Percentiles rank a stretch among this genome's conserved stretches.
These are phyloP conservation scores for Paecilomyces variotii DNA, from an alignment of 2,329 filamentous ascomycete genomes.

Conservation along the genomic window DNA sequence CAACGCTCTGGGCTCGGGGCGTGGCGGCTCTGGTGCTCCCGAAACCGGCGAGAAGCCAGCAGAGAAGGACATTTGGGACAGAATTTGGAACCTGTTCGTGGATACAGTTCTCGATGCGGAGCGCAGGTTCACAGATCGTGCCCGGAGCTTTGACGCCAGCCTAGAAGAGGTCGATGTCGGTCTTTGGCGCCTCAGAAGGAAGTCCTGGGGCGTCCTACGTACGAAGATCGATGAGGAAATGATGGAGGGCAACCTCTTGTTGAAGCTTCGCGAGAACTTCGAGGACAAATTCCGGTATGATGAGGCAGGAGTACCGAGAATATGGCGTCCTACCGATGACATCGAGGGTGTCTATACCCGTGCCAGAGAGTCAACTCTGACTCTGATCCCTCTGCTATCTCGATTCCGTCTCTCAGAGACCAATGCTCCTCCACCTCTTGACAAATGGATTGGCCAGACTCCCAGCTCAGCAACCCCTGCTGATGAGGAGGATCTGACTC, in stretches of 20 bases:
- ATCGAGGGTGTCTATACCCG: conserved; percentile 93
- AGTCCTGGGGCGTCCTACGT: conserved; percentile 86
- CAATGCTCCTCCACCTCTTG: conserved; percentile 69
- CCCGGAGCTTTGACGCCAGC: conserved; percentile 88
- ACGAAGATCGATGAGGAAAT: conserved; percentile 94
- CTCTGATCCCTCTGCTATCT: conserved; percentile 80
- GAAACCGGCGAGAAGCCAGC: conserved; percentile 65
- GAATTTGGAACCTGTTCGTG: conserved; percentile 82
- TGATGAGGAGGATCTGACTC: conserved; percentile 81
- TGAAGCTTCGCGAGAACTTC: conserved; percentile 96
- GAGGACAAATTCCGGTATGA: conserved; percentile 99
- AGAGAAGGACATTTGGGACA: conserved; percentile 91
- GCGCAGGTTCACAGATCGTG: conserved; percentile 73
- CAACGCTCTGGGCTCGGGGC: conserved; percentile 86
- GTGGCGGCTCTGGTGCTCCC: conserved; percentile 72
- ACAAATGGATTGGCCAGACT: conserved; percentile 71
- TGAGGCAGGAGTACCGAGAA: conserved; percentile 83
- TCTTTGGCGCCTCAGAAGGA: conserved; percentile 82
- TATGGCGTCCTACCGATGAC: conserved; percentile 94
- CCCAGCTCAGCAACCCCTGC: conserved; percentile 66
- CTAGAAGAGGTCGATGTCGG: conserved; percentile 86
- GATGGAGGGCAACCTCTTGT: conserved; percentile 90
- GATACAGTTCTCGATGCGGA: conserved; percentile 80
- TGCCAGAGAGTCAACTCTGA: conserved; percentile 84
- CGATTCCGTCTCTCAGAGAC: conserved; percentile 72